A percentile compares a stretch with the other conserved stretches of the same genome.
These are phyloP conservation scores for Vicia faba DNA, from an alignment of 306 rosid genomes.

Conservation along the genomic window DNA sequence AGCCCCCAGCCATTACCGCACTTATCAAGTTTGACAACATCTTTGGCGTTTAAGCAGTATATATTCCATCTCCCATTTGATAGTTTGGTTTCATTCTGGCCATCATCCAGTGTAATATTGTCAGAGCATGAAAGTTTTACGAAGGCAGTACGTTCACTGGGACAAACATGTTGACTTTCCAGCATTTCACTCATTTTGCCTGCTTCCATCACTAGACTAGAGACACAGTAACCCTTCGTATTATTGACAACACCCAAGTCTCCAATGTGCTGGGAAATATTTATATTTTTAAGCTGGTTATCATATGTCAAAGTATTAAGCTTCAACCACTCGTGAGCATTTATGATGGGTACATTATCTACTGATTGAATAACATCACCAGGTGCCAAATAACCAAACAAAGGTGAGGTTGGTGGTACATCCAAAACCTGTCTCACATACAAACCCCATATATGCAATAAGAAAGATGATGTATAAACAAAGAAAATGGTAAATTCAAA, in stretches of 20 bases:
- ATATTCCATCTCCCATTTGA: slow-evolving; percentile 38
- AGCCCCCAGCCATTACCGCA: slow-evolving; percentile 67
- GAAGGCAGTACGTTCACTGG: slow-evolving; percentile 57
- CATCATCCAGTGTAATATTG: slow-evolving; percentile 38
- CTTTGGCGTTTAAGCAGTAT: slow-evolving; percentile 70
- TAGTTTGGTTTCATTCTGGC: slow-evolving; percentile 35
- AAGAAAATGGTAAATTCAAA: slow-evolving; percentile 14
- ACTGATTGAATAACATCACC: slow-evolving; percentile 71
- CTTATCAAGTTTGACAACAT: slow-evolving; percentile 58
- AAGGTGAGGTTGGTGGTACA: slow-evolving; percentile 62
- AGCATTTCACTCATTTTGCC: slow-evolving; percentile 42
- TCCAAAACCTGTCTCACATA: slow-evolving; percentile 65
- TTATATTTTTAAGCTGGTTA: slow-evolving; percentile 43
- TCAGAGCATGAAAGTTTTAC: slow-evolving; percentile 47
- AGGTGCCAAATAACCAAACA: slow-evolving; percentile 66
- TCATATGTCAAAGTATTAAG: slow-evolving; percentile 49
- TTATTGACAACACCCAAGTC: slow-evolving; percentile 43
- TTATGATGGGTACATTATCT: slow-evolving; percentile 59
- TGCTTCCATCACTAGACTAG: slow-evolving; percentile 56
- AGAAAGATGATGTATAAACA: slow-evolving; percentile 27
- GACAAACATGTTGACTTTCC: slow-evolving; percentile 53
- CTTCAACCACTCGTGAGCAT: slow-evolving; percentile 69
- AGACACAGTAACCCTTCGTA: slow-evolving; percentile 75
- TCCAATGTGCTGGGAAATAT: slow-evolving; percentile 36
- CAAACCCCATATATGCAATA: slow-evolving; percentile 31